phyloP scores from a whole-genome alignment of 2,329 filamentous ascomycete species.

The Diplodia corticola region DNA sequence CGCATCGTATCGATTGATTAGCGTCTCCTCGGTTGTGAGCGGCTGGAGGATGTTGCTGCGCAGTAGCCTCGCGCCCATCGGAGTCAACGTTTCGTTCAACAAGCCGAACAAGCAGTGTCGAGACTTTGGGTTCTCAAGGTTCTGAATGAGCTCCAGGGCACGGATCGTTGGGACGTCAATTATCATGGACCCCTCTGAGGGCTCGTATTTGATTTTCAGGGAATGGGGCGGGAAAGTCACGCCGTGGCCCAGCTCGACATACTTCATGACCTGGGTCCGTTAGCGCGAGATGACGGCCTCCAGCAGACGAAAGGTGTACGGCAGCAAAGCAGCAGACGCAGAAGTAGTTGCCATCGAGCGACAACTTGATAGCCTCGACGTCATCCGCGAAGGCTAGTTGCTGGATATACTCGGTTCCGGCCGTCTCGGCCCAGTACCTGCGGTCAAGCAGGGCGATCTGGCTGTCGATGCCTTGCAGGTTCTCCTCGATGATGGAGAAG shows the following conservation, averaged over 20 bases:
- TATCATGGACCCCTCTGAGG: constrained; percentile 91
- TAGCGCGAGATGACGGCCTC: constrained; percentile 23
- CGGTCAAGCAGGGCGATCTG: constrained; percentile 68
- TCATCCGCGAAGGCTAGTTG: constrained; percentile 79
- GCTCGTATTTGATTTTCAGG: constrained; percentile 80
- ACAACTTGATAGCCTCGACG: constrained; percentile 75
- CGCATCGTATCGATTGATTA: constrained; percentile 75
- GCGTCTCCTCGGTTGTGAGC: constrained; percentile 68
- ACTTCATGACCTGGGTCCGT: constrained; percentile 68
- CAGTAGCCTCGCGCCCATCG: constrained; percentile 84
- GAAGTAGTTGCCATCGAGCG: constrained; percentile 80
- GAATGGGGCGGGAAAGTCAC: constrained; percentile 75
- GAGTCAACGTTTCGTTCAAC: constrained; percentile 79
- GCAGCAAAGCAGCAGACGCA: constrained; percentile 83
- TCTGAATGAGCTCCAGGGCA: constrained; percentile 88
- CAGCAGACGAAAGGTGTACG: constrained; percentile 48
- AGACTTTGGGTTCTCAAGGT: constrained; percentile 73
- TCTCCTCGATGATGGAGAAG: constrained; percentile 71
- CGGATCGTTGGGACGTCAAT: constrained; percentile 87
- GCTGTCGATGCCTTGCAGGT: constrained; percentile 60
- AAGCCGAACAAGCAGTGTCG: constrained; percentile 82
- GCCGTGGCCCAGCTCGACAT: constrained; percentile 69
- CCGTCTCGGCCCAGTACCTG: constrained; percentile 78
- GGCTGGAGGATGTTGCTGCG: constrained; percentile 87
- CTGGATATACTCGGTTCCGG: constrained; percentile 75